A percentile compares a stretch with the other conserved stretches of the same genome.
Evolutionary conservation across 768 basidiomycete genomes (phyloP).

Genomic region (Lanmaoa rubissima): DNA sequence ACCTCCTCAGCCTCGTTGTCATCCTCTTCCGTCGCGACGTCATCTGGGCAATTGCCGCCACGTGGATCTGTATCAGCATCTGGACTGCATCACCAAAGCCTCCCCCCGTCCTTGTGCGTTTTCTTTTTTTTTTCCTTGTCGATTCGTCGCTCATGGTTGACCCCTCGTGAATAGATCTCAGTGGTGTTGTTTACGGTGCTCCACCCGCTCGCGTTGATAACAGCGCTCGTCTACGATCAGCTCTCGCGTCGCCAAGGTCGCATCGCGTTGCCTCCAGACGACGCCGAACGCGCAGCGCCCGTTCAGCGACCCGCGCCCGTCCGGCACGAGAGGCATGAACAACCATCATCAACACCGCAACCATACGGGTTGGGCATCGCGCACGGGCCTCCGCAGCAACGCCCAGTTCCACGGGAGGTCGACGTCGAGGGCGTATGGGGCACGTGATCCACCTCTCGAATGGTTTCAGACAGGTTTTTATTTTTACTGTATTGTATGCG

Average conservation of each 20-base stretch:
- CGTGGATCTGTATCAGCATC: constrained; percentile 69
- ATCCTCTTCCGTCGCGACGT: constrained; percentile 60
- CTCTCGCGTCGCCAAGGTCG: constrained; percentile 28
- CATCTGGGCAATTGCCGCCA: constrained; percentile 73
- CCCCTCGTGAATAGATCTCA: constrained; percentile 43
- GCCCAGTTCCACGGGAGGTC: constrained; percentile 38
- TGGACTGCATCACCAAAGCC: constrained; percentile 64
- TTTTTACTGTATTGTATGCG: background rate
- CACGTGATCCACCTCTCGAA: constrained; percentile 6
- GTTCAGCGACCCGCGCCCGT: background rate
- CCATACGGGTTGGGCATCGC: too few relatives aligned
- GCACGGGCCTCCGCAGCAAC: constrained; percentile 3
- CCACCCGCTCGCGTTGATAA: constrained; percentile 60
- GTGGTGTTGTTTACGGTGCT: constrained; percentile 62
- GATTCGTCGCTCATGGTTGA: background rate
- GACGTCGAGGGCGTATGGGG: constrained; percentile 43
- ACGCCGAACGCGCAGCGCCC: constrained; percentile 1
- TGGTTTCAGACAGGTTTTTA: background rate
- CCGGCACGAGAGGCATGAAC: constrained; percentile 9
- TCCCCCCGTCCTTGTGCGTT: constrained; percentile 58
- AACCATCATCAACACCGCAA: background rate
- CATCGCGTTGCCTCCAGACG: constrained; percentile 45
- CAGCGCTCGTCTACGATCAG: constrained; percentile 40
- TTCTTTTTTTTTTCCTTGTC: too few relatives aligned
- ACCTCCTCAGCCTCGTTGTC: constrained; percentile 55